These are phyloP conservation scores for Calvatia gigantea DNA, from an alignment of 768 basidiomycete species.

Conservation along the genomic window DNA sequence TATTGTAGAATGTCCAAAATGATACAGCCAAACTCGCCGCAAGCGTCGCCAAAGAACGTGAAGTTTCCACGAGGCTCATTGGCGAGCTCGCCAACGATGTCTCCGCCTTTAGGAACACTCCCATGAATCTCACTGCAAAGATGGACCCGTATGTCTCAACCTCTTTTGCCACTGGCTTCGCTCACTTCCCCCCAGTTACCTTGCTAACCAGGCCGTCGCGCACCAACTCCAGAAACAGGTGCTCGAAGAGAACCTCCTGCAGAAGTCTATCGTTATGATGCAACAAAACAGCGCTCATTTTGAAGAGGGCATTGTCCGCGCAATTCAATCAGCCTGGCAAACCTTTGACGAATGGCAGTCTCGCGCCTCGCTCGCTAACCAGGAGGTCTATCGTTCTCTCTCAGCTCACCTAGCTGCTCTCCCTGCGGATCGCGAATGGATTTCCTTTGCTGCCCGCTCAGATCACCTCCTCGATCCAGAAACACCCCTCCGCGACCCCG, in stretches of 20 bases:
- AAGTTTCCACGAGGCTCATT: slow-evolving; percentile 79
- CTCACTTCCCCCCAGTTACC: slow-evolving; percentile 38
- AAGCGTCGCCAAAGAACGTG: slow-evolving; percentile 89
- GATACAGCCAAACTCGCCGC: slow-evolving; percentile 92
- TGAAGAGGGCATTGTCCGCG: slow-evolving; percentile 93
- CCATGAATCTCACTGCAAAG: slow-evolving; percentile 76
- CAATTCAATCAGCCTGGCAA: slow-evolving; percentile 94
- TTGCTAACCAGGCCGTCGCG: slow-evolving; percentile 67
- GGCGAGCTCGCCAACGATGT: slow-evolving; percentile 85
- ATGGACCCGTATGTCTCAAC: slow-evolving; percentile 70
- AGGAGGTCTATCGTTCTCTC: slow-evolving; percentile 71
- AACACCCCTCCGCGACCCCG: slow-evolving; percentile 83
- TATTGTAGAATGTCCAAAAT: slow-evolving; percentile 80
- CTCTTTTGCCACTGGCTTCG: neutral
- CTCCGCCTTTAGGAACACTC: slow-evolving; percentile 93
- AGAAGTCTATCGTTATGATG: slow-evolving; percentile 97
- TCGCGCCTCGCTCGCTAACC: slow-evolving; percentile 69
- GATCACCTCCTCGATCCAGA: slow-evolving; percentile 97
- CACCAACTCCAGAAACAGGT: slow-evolving; percentile 90
- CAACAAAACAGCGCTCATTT: slow-evolving; percentile 97
- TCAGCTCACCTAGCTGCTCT: slow-evolving; percentile 74
- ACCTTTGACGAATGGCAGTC: slow-evolving; percentile 95
- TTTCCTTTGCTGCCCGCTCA: slow-evolving; percentile 86
- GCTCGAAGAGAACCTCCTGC: slow-evolving; percentile 95
- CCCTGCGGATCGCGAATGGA: slow-evolving; percentile 91